Conservation (phyloP, 768 basidiomycete species). For the Lactarius hatsudake region DNA sequence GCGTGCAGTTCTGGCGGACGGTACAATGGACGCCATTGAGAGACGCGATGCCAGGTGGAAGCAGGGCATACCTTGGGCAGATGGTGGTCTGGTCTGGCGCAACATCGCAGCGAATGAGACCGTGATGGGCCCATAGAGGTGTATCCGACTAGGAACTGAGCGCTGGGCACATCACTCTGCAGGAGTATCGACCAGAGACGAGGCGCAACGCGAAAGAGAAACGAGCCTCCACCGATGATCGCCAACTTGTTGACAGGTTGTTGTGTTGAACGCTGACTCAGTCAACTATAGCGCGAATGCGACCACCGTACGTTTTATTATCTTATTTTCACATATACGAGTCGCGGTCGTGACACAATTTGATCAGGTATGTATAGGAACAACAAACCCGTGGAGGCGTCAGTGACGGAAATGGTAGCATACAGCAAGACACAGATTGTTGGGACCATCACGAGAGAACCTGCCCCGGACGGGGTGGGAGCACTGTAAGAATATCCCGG, state of each 20-base stretch:
- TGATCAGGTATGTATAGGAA: too few relatives aligned
- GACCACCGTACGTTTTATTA: too few relatives aligned
- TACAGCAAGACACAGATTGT: too few relatives aligned
- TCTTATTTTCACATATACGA: too few relatives aligned
- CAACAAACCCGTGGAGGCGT: too few relatives aligned
- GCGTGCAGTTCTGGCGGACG: conserved; percentile 77
- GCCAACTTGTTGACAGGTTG: conserved; percentile 74
- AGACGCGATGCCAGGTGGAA: conserved; percentile 1
- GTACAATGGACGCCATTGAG: neutral
- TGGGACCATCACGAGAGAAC: too few relatives aligned
- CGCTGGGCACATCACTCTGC: conserved; percentile 29
- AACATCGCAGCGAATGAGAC: conserved; percentile 92
- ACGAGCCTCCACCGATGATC: conserved; percentile 91
- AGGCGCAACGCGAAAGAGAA: conserved; percentile 77
- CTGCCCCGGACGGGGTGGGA: too few relatives aligned
- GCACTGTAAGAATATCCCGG: too few relatives aligned
- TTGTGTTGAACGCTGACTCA: neutral
- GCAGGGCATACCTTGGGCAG: conserved; percentile 78
- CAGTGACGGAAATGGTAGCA: too few relatives aligned
- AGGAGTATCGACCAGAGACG: conserved; percentile 68
- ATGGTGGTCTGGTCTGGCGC: conserved; percentile 86
- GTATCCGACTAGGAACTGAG: conserved; percentile 50
- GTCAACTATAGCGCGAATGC: neutral
- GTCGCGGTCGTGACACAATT: too few relatives aligned
- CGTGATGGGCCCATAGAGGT: conserved; percentile 96